Conservation (phyloP, 2,329 filamentous ascomycete species). For the Colletotrichum salicis region DNA sequence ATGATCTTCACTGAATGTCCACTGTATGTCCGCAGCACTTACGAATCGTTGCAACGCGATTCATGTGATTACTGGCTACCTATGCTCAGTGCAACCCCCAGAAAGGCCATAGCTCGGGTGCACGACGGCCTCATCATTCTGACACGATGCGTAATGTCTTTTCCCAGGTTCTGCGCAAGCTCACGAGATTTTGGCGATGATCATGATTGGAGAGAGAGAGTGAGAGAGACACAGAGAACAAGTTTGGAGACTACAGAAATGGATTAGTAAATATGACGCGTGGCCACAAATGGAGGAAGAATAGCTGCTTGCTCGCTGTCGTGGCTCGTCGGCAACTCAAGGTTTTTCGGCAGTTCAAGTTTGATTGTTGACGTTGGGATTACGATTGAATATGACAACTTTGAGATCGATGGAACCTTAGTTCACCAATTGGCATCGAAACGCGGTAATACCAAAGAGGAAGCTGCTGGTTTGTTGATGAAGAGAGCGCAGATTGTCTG, state of each 20-base stretch:
- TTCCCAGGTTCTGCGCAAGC: not conserved
- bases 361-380: not conserved
- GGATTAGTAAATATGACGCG: not conserved
- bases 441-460: not conserved
- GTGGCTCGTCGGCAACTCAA: not conserved
- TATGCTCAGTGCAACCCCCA: not conserved
- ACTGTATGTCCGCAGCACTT: not conserved
- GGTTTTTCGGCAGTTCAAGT: not conserved
- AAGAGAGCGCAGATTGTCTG: not conserved
- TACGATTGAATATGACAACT: not conserved
- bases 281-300: not conserved
- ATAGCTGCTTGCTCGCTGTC: not conserved
- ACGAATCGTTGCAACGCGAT: not conserved
- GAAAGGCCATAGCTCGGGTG: not conserved
- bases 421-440: not conserved
- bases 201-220: not conserved
- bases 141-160: not conserved
- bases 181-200: not conserved
- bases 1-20: conserved; percentile 3
- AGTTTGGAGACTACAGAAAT: not conserved
- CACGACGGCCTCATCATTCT: not conserved
- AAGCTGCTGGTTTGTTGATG: not conserved
- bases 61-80: not conserved
- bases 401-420: not conserved
- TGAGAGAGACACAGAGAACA: no score